Base-by-base conservation (phyloP, 257 asterid species). In the Agastache rugosa region DNA sequence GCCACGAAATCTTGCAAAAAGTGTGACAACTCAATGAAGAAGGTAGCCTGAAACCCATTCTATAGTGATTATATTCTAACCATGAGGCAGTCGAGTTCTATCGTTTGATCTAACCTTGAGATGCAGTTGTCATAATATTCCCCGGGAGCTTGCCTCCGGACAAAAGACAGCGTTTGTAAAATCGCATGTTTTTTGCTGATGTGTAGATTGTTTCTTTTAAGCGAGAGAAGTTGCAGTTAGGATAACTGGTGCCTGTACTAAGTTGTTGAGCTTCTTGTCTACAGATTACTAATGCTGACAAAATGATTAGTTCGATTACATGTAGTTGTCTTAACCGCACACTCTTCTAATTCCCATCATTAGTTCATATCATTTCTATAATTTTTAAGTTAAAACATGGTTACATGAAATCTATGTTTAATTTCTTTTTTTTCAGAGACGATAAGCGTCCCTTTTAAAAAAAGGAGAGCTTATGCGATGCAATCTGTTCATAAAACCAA, bases 1-100 rank as follows among this genome's bases (percentile, higher is more conserved):
- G 84, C 98, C 98, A 9, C 97, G 98, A 65, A 94, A 94, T 87
- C 98, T 94, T 75, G 98, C 98, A 11, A 94, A 94, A 81, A 94
- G 98, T 67, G 98, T 94, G 76, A 94, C 98, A 45, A 94, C 98
- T 11, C 95, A 94, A 75, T 94, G 86, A 87, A 75, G 34, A 74
- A 59, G 15, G 62, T 22, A 10, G 5, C 23, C 12, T 34, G 53
- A 58, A 56, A 23, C 34, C 31, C 2, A 50, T 35, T 54, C 51
- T 22, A 34, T 22, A 71, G 47, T 60, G 80, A 62, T 63, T 37
- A 11, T 37, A 7, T 5, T 16, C 47, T 77, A 44, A 19, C 50
- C 56, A 15, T 31, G 1, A n/a, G 54, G 71, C 74, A 59, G 63
- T 9, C 20, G 54, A 35, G 41, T 53, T 37, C 48, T 20, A 9